Percentiles rank a stretch among this genome's conserved stretches.
These are phyloP conservation scores for Geotrichum histeridarum DNA, from an alignment of 1,139 yeast species.

Conservation along the genomic window DNA sequence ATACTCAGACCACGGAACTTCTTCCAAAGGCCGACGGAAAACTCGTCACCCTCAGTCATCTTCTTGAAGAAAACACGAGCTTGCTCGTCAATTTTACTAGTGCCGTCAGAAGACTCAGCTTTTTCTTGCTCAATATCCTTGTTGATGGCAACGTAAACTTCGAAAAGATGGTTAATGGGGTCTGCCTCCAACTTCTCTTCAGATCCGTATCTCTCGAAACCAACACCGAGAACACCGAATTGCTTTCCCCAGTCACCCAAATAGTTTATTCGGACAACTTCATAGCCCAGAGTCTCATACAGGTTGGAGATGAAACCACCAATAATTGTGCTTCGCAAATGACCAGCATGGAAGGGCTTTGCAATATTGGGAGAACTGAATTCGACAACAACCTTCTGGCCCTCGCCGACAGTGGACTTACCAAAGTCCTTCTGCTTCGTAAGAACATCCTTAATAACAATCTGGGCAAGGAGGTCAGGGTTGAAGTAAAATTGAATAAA, in stretches of 20 bases:
- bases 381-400: constrained; percentile 73
- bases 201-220: constrained; percentile 77
- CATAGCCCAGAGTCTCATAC: constrained; percentile 86
- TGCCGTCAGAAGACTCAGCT: constrained; percentile 42
- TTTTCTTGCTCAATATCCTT: constrained; percentile 75
- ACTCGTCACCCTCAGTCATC: constrained; percentile 92
- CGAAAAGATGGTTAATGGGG: constrained; percentile 92
- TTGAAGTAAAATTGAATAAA: constrained; percentile 86
- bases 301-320: constrained; percentile 94
- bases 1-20: constrained; percentile 88
- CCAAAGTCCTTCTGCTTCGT: constrained; percentile 62
- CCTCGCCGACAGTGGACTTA: constrained; percentile 64
- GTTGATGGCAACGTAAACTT: constrained; percentile 86
- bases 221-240: constrained; percentile 92
- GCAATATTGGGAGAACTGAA: constrained; percentile 98
- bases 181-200: constrained; percentile 67
- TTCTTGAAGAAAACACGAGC: constrained; percentile 84
- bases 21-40: constrained; percentile 74
- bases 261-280: constrained; percentile 84
- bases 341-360: constrained; percentile 99
- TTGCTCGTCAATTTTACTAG: constrained; percentile 61
- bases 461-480: constrained; percentile 56
- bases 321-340: constrained; percentile 92
- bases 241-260: constrained; percentile 99
- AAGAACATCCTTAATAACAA: constrained; percentile 69